Percentiles rank a stretch among this genome's conserved stretches.
Evolutionary conservation across 306 rosid genomes (phyloP).

Genomic region (Glycine tomentella): DNA sequence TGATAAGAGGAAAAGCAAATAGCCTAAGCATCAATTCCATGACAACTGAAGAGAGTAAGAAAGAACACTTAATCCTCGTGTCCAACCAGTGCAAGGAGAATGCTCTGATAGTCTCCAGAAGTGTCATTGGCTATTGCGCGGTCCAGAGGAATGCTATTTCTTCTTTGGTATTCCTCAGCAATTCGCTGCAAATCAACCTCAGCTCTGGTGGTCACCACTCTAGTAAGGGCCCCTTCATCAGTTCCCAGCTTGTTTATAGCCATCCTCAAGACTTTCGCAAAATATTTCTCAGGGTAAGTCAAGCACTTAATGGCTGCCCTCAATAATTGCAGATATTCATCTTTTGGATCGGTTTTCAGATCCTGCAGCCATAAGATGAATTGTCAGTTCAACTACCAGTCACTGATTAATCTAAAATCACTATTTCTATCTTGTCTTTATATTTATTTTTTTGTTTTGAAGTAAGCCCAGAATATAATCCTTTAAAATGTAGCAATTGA

Average conservation of each 20-base stretch:
- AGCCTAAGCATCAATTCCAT: conserved; percentile 14
- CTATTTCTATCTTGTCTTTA: not conserved
- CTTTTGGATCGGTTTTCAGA: conserved; percentile 68
- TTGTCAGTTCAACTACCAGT: conserved; percentile 38
- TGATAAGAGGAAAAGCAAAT: not conserved
- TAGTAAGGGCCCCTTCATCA: conserved; percentile 82
- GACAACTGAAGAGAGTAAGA: conserved; percentile 40
- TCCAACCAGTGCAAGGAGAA: conserved; percentile 79
- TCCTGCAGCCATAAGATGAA: conserved; percentile 62
- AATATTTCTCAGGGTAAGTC: conserved; percentile 79
- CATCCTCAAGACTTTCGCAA: conserved; percentile 65
- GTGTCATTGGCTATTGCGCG: conserved; percentile 71
- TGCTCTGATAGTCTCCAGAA: conserved; percentile 73
- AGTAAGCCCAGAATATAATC: not conserved
- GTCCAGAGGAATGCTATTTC: conserved; percentile 80
- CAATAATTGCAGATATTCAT: conserved; percentile 75
- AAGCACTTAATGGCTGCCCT: conserved; percentile 71
- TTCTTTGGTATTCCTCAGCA: conserved; percentile 76
- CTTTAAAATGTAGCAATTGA: conserved; percentile 7
- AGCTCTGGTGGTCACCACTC: conserved; percentile 85
- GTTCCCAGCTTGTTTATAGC: conserved; percentile 81
- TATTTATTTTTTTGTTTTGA: not conserved
- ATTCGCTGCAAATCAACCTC: conserved; percentile 84
- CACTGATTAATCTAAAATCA: not conserved
- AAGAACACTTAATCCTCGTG: conserved; percentile 56